phyloP scores from a whole-genome alignment of 2,329 filamentous ascomycete genomes.

The Botrytis pseudocinerea region DNA sequence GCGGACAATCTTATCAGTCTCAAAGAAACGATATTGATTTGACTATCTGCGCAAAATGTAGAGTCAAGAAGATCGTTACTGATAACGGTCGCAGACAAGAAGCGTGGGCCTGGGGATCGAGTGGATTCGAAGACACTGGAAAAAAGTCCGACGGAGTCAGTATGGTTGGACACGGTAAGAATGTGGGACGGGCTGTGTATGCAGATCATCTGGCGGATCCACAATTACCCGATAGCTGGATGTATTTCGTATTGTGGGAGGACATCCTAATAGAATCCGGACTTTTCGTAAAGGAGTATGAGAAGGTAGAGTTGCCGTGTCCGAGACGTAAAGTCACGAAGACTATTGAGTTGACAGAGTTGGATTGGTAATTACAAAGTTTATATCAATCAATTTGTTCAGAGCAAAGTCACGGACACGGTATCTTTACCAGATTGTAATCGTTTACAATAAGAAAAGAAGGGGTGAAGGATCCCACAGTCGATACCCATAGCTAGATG shows the following conservation, averaged over 20 bases:
- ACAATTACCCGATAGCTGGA: background rate
- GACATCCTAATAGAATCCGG: background rate
- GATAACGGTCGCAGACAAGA: constrained; percentile 4
- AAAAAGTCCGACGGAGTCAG: background rate
- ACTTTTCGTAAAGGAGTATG: background rate
- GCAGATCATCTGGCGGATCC: background rate
- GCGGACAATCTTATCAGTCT: background rate
- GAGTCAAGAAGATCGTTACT: background rate
- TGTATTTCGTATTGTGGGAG: background rate
- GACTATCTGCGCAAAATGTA: constrained; percentile 3
- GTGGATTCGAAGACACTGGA: background rate
- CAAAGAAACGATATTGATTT: background rate
- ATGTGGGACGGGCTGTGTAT: background rate
- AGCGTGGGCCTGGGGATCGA: background rate
- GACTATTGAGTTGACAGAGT: background rate
- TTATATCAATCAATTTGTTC: background rate
- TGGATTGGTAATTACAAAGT: background rate
- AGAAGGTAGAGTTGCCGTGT: background rate
- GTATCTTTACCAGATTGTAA: background rate
- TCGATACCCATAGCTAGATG: background rate
- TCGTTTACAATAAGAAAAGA: background rate
- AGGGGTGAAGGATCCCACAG: background rate
- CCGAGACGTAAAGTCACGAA: background rate
- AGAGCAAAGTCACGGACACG: background rate
- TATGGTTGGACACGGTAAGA: background rate